Percentiles rank a stretch among this genome's conserved stretches.
Evolutionary conservation across 192 early-diverging fungal species (phyloP).

Genomic region (Backusella liffmaniae): DNA sequence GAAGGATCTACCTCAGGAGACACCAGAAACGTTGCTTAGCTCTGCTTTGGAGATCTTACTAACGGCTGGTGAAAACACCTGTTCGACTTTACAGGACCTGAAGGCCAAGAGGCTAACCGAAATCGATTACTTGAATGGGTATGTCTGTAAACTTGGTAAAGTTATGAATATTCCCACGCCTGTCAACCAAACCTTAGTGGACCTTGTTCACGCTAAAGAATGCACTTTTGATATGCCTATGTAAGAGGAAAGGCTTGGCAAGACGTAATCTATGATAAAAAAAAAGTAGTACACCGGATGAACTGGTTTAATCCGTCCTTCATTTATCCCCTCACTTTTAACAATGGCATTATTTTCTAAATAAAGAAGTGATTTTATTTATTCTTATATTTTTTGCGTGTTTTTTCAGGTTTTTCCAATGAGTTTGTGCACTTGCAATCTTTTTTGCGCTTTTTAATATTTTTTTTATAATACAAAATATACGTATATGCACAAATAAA

Average conservation of each 20-base stretch:
- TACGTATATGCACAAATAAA: no score
- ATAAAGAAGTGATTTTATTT: no score
- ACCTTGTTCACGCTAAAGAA: constrained; percentile 28
- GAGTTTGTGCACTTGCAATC: no score
- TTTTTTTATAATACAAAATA: no score
- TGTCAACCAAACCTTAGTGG: constrained; percentile 26
- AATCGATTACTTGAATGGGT: constrained; percentile 63
- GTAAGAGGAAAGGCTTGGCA: not conserved
- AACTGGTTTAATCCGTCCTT: no score
- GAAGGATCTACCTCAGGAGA: constrained; percentile 35
- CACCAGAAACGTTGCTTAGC: constrained; percentile 37
- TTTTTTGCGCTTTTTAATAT: no score
- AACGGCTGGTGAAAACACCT: constrained; percentile 43
- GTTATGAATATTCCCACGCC: constrained; percentile 35
- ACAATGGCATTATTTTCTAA: no score
- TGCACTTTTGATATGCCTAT: not conserved
- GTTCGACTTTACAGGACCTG: constrained; percentile 56
- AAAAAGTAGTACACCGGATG: no score
- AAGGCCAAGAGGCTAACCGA: constrained; percentile 46
- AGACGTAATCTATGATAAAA: no score
- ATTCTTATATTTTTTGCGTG: no score
- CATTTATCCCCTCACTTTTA: no score
- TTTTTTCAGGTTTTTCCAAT: no score
- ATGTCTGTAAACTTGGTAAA: constrained; percentile 46
- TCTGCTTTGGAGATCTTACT: constrained; percentile 37